phyloP scores from a whole-genome alignment of 441 rosid genomes.

The Oxalis stricta region DNA sequence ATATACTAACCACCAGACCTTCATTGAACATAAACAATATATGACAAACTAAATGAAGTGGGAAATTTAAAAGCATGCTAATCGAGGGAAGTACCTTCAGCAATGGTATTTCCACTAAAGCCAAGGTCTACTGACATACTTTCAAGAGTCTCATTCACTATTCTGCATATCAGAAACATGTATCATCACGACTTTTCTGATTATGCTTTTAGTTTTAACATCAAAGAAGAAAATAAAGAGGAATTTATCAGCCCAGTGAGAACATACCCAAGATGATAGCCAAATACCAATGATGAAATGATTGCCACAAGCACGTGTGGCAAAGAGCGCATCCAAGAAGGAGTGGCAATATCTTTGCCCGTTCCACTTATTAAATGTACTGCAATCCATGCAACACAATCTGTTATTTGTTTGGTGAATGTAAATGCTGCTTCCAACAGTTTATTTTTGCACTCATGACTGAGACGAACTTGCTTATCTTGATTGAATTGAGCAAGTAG shows the following conservation, averaged over 20 bases:
- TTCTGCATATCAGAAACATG: slow-evolving; percentile 28
- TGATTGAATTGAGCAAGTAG: no score
- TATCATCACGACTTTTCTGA: not conserved
- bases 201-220: not conserved
- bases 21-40: slow-evolving; percentile 16
- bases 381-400: slow-evolving; percentile 11
- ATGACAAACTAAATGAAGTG: slow-evolving; percentile 8
- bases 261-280: slow-evolving; percentile 64
- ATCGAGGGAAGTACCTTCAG: slow-evolving; percentile 36
- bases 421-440: not conserved
- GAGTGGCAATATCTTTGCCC: slow-evolving; percentile 50
- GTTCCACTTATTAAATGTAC: slow-evolving; percentile 37
- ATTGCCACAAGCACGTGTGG: slow-evolving; percentile 55
- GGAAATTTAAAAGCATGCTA: not conserved
- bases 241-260: slow-evolving; percentile 3
- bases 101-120: slow-evolving; percentile 49
- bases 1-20: slow-evolving; percentile 94
- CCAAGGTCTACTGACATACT: slow-evolving; percentile 59
- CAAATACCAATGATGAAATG: slow-evolving; percentile 45
- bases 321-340: slow-evolving; percentile 56
- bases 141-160: slow-evolving; percentile 62
- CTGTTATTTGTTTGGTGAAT: no score
- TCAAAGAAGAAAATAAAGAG: not conserved
- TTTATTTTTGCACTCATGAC: no score
- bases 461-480: no score